Evolutionary conservation across 371 early-diverging fungal genomes (phyloP).

Genomic region (Zancudomyces culisetae): DNA sequence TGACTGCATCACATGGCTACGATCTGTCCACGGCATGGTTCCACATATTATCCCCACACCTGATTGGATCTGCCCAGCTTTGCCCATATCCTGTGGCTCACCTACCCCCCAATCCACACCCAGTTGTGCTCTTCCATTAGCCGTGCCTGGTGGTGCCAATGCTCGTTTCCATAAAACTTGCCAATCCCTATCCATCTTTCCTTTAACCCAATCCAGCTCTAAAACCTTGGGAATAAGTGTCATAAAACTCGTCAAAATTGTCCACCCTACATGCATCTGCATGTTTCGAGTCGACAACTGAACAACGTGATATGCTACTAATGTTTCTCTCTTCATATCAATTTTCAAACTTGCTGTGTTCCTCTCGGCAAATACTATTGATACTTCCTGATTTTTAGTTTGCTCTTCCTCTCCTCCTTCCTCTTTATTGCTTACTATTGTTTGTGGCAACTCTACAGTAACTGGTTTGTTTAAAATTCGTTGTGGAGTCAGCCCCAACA

Average conservation of each 20-base stretch:
- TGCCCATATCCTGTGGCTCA: background rate
- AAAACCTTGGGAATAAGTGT: slow-evolving; percentile 6
- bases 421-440: background rate
- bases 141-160: slow-evolving; percentile 7
- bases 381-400: background rate
- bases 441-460: background rate
- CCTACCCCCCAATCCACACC: background rate
- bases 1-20: slow-evolving; percentile 13
- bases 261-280: slow-evolving; percentile 18
- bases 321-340: background rate
- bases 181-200: slow-evolving; percentile 9
- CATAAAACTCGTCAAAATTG: slow-evolving; percentile 11
- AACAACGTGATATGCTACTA: background rate
- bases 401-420: background rate
- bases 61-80: background rate
- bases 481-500: background rate
- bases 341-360: background rate
- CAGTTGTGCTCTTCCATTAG: background rate
- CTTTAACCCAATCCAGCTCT: background rate
- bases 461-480: background rate
- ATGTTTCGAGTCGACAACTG: slow-evolving; percentile 5
- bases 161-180: slow-evolving; percentile 11
- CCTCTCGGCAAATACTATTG: background rate
- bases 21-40: slow-evolving; percentile 12
- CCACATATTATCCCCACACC: slow-evolving; percentile 7